A percentile compares a stretch with the other conserved stretches of the same genome.
Evolutionary conservation across 2,329 filamentous ascomycete species (phyloP).

Genomic region (Aspergillus carbonarius): DNA sequence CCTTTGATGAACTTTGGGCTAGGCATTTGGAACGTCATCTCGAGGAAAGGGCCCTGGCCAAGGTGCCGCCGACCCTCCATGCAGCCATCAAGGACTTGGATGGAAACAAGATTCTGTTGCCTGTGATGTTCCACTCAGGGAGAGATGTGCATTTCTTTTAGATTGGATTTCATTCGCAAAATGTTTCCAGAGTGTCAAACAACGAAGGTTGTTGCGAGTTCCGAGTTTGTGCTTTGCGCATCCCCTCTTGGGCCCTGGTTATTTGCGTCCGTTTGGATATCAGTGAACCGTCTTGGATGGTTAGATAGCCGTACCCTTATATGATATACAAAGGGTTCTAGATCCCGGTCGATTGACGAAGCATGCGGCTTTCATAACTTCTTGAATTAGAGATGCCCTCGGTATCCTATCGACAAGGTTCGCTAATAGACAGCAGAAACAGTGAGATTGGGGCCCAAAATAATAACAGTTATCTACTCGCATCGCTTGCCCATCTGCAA

Average conservation of each 20-base stretch:
- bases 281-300: too few species aligned
- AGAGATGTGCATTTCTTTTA: conserved; percentile 10
- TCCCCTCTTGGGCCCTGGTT: too few species aligned
- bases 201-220: not conserved
- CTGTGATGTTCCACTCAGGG: conserved; percentile 11
- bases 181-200: too few species aligned
- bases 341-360: not conserved
- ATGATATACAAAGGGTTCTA: too few species aligned
- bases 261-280: too few species aligned
- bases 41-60: not conserved
- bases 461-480: not conserved
- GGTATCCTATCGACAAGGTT: not conserved
- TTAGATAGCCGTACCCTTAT: too few species aligned
- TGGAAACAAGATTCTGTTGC: not conserved
- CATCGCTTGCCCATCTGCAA: not conserved
- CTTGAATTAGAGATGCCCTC: not conserved
- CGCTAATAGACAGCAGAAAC: not conserved
- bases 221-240: not conserved
- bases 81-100: conserved; percentile 6
- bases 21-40: not conserved
- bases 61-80: conserved; percentile 5
- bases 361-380: not conserved
- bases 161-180: not conserved
- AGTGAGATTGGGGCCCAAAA: not conserved
- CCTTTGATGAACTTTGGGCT: not conserved